Evolutionary conservation across 108 stramenopile species (phyloP), one percentile per base, ranked within the genome.

Genomic region (Aurantiochytrium sp.): DNA sequence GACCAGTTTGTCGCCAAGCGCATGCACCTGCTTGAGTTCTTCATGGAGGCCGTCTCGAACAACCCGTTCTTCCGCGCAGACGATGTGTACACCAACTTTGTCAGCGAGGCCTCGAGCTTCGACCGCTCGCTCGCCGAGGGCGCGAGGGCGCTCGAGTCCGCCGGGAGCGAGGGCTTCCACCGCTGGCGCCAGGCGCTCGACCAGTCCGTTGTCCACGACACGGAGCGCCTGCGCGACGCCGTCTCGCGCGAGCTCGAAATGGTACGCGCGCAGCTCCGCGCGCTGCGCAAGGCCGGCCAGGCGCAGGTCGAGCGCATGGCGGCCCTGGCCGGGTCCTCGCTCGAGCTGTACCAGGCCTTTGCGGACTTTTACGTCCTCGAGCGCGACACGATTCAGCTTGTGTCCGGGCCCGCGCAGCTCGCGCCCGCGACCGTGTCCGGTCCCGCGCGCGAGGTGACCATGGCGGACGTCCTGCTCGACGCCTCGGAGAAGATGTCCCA

Each of bases 1-100:
- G 73, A 81, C 19, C 73, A 81, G 73, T 81, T 81, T 48, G 73
- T 81, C 36, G 45, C 73, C 39, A 81, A 81, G 45, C 73, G 73
- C 45, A 81, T 81, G 73, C 73, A 81, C 45, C 21, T 39, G 4
- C 73, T 81, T 24, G 73, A 81, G 4, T 81, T 81, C 45, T 81
- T 81, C 1, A 81, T 81, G 42, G 19, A 81, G 73, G 73, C 42
- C 3, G 24, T 81, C 12, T 41, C 42, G 12, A 48, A 81, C 39
- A 81, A 81, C 45, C 73, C 73, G 0, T 81, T 81, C 24, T 81
- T 81, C 1, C 39, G 73, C 39, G 45, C 39, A 6, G 73, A 81
- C 32, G 73, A 81, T 1, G 39, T 15, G n/a, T 81, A 48, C 19
- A 30, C 21, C 17, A 15, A 81, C 8, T 81, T 81, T 42, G 73